Evolutionary conservation across 805 yeast species (phyloP), one percentile per base, ranked within the genome.

Genomic region (Priceomyces carsonii): DNA sequence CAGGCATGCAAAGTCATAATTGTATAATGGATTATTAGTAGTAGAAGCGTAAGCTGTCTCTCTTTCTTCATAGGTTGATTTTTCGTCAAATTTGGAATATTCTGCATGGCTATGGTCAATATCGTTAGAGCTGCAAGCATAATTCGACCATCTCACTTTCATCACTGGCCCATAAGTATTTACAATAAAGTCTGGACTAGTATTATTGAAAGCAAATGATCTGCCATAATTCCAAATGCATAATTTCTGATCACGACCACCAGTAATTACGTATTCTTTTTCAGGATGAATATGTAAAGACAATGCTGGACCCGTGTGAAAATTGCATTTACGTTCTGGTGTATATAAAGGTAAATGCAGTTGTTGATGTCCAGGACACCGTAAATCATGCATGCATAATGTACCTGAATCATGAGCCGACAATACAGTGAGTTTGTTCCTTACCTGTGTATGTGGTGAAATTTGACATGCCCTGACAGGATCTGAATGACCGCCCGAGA

Each of bases 261-360:
- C 97, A 14, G 96, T 86, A 4, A 82, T 81, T 14, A 93, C 75
- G 49, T 82, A 85, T 43, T 90, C 95, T 23, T 72, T 56, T 24
- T 79, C 81, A 0, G 95, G 95, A 53, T 90, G 96, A 81, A 95
- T 89, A 49, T 87, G 89, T 4, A 93, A 59, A 4, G 95, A 78
- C 12, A 90, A 65, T 0, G 95, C 98, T 2, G 96, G 95, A 0
- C 95, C 95, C 2, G 88, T 77, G 55, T 91, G 98, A 3, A 96
- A 95, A 49, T 83, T 85, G 55, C 93, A 73, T 40, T 82, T 79
- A 33, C 81, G 68, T 48, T 91, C 97, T 4, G 91, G 81, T 23
- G 75, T 73, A 10, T 44, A 43, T 2, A 50, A 18, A 6, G 21
- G 13, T 13, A 16, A 14, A 8, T 17, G 39, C 38, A 27, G 36